Base-by-base conservation (phyloP, 257 asterid genomes). In the Nicotiana tomentosiformis region DNA sequence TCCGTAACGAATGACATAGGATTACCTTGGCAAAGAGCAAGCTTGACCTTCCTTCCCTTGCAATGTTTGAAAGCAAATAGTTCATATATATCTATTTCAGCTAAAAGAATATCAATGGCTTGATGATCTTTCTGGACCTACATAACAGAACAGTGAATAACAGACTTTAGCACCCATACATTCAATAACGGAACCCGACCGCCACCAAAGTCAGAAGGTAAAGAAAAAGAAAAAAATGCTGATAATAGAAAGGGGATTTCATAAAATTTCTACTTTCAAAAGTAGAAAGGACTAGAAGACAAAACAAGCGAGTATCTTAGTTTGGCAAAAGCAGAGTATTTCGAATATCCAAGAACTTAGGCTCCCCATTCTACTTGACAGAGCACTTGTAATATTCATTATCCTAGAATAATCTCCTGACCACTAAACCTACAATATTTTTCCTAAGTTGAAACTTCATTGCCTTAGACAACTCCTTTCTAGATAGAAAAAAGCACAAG, bases 21-120 rank as follows among this genome's bases (percentile, higher is more conserved):
- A 78, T 80, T 88, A 96, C 99, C 98, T 90, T 94, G 95, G 82
- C 99, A 96, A 82, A 96, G 99, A 62, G 98, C 96, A 86, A 96
- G 99, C 91, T 94, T 93, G 84, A 92, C 94, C 92, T 90, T 94
- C 89, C 99, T 92, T 88, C 98, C 97, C 84, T 93, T 92, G 82
- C 99, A 96, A 86, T 94, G 99, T 82, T 90, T 94, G 90, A 96
- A 96, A 84, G 97, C 94, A 89, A 94, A 96, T 57, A 96, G 93
- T 90, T 96, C 99, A 84, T 96, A 96, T 90, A 96, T 94, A 87
- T 96, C 99, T 77, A 96, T 94, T 89, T 96, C 99, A 85, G 98
- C 98, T 64, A 96, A 95, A 83, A 96, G 98, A 85, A 96, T 88
- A 88, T 96, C 98, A 82, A 96, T 79, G 60, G 99, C 95, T 33